Percentiles rank a stretch among this genome's conserved stretches.
Conservation (phyloP, 176 grass and related monocot genomes). For the Bonia amplexicaulis region DNA sequence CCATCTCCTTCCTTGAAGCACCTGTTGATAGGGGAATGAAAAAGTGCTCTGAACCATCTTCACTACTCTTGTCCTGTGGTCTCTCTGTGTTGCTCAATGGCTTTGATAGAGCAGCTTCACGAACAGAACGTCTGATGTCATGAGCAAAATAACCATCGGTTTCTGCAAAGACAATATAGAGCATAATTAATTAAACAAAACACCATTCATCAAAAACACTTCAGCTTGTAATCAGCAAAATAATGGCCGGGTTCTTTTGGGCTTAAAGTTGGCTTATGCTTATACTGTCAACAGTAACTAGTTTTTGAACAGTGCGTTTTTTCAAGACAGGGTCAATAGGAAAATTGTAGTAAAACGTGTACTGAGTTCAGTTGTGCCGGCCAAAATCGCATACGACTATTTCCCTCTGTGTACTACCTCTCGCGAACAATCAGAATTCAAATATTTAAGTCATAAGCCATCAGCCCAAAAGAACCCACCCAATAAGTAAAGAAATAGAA, state of each 20-base stretch:
- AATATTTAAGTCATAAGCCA: too few relatives aligned
- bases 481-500: background rate
- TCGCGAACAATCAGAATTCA: too few relatives aligned
- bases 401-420: too few relatives aligned
- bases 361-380: too few relatives aligned
- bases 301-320: too few relatives aligned
- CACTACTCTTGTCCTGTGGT: conserved; percentile 49
- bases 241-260: background rate
- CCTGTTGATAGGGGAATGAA: conserved; percentile 66
- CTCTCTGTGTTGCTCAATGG: conserved; percentile 50
- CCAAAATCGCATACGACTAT: too few relatives aligned
- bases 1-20: conserved; percentile 49
- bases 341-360: too few relatives aligned
- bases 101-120: conserved; percentile 83
- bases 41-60: conserved; percentile 79
- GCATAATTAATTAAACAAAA: conserved; percentile 8
- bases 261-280: too few relatives aligned
- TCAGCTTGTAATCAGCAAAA: conserved; percentile 5
- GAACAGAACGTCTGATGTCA: conserved; percentile 83
- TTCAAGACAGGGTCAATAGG: too few relatives aligned
- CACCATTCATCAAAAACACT: conserved; percentile 11
- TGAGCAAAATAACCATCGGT: conserved; percentile 44
- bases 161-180: conserved; percentile 51
- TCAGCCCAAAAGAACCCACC: too few relatives aligned
- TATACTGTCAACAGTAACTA: too few relatives aligned